Conservation (phyloP, 306 rosid species). For the Trifolium repens region DNA sequence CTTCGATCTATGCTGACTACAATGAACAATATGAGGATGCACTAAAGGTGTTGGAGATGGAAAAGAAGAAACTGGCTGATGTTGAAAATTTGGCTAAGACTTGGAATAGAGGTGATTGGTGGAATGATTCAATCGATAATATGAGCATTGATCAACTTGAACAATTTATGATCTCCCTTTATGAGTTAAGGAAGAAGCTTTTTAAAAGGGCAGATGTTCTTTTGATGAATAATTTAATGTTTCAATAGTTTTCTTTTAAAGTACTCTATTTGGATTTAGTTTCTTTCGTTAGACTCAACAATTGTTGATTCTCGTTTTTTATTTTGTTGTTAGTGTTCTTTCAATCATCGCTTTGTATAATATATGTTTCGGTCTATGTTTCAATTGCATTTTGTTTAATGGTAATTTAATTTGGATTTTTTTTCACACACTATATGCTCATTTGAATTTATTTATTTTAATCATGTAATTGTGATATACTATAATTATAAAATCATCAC, state of each 20-base stretch:
- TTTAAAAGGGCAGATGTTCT: slow-evolving; percentile 27
- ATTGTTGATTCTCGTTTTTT: neutral
- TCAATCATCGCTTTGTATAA: neutral
- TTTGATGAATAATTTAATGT: neutral
- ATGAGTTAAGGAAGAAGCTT: slow-evolving; percentile 49
- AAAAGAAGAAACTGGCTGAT: slow-evolving; percentile 40
- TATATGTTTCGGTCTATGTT: no score
- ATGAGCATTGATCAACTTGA: slow-evolving; percentile 45
- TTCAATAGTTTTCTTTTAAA: no score
- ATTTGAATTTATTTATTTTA: neutral
- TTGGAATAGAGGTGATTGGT: slow-evolving; percentile 39
- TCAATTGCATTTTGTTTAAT: neutral
- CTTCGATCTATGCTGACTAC: slow-evolving; percentile 9
- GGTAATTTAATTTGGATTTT: neutral
- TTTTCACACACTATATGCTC: neutral
- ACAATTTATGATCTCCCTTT: slow-evolving; percentile 39
- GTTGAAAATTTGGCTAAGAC: slow-evolving; percentile 3
- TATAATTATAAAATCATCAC: neutral
- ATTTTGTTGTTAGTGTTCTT: neutral
- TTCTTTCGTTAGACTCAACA: no score
- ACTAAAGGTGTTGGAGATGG: slow-evolving; percentile 39
- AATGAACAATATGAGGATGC: slow-evolving; percentile 44
- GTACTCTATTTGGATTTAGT: no score
- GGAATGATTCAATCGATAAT: slow-evolving; percentile 49
- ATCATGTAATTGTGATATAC: neutral